phyloP scores from a whole-genome alignment of 164 flowering plant species.

The Liquidambar formosana region DNA sequence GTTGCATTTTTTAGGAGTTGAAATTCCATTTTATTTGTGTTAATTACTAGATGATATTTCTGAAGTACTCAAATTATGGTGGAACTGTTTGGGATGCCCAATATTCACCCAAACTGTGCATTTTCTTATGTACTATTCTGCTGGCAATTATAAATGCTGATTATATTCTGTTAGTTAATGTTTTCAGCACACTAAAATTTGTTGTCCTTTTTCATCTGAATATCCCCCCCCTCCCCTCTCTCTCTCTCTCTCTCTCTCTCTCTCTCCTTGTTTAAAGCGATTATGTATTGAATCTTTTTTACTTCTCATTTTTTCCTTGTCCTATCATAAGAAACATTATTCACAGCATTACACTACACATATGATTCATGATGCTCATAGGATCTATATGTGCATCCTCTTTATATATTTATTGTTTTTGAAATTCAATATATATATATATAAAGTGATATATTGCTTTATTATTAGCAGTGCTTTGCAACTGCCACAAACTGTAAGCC shows the following conservation, averaged over 20 bases:
- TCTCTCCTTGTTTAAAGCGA: too few relatives aligned
- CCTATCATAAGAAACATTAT: background rate
- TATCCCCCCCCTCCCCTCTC: too few relatives aligned
- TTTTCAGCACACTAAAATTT: too few relatives aligned
- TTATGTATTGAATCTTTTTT: too few relatives aligned
- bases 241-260: too few relatives aligned
- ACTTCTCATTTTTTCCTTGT: too few relatives aligned
- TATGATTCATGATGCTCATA: background rate
- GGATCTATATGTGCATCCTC: background rate
- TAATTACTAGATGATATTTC: background rate
- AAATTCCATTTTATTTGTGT: background rate
- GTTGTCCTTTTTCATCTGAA: too few relatives aligned
- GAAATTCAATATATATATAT: too few relatives aligned
- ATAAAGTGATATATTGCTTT: too few relatives aligned
- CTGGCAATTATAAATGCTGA: background rate
- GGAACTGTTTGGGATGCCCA: background rate
- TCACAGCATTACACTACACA: background rate
- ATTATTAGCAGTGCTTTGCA: too few relatives aligned
- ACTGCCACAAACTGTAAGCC: too few relatives aligned
- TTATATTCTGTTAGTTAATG: too few relatives aligned
- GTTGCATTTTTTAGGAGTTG: background rate
- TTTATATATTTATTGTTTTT: background rate
- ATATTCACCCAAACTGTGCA: background rate
- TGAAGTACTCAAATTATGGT: background rate
- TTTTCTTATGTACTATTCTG: background rate